Conservation (phyloP, 2,329 filamentous ascomycete species). For the Colletotrichum costaricense region DNA sequence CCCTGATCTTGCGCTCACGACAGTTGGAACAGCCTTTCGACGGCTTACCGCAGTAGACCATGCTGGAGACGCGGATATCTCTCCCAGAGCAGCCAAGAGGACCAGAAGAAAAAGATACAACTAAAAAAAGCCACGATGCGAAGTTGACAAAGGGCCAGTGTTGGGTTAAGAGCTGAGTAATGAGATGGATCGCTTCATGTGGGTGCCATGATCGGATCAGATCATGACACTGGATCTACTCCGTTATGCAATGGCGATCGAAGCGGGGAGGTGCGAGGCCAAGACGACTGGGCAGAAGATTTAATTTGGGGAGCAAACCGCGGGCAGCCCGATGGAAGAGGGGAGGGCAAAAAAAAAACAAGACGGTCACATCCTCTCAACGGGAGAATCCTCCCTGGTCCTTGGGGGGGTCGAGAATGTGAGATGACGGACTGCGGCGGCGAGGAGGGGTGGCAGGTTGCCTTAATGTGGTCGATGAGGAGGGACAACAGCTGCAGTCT, state of each 20-base stretch:
- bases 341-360: background rate
- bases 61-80: constrained; percentile 39
- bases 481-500: background rate
- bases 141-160: background rate
- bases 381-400: background rate
- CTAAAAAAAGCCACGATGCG: background rate
- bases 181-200: background rate
- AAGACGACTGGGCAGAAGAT: background rate
- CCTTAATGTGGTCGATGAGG: background rate
- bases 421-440: constrained; percentile 14
- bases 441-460: background rate
- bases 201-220: constrained; percentile 11
- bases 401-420: constrained; percentile 4
- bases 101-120: background rate
- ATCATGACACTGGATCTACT: constrained; percentile 12
- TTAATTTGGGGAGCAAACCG: background rate
- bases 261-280: constrained; percentile 3
- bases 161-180: background rate
- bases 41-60: constrained; percentile 70
- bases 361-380: background rate
- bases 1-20: constrained; percentile 66
- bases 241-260: constrained; percentile 7
- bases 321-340: constrained; percentile 1
- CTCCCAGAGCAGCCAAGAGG: background rate
- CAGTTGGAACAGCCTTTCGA: constrained; percentile 68